Conservation (phyloP, 2,329 filamentous ascomycete species). For the Cadophora malorum region DNA sequence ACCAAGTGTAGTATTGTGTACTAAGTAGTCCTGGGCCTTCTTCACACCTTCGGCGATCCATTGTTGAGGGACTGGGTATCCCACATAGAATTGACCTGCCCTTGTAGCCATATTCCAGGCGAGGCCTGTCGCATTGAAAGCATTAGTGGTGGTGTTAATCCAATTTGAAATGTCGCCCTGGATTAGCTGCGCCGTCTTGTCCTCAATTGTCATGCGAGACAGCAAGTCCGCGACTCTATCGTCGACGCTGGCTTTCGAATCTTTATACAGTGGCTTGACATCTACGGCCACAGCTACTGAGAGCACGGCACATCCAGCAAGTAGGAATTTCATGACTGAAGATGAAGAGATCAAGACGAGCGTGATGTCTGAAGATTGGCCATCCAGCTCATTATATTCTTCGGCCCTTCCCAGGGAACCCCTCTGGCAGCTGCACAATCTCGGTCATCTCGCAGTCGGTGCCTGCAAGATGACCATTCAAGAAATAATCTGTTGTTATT, state of each 20-base stretch:
- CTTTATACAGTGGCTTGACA: constrained; percentile 23
- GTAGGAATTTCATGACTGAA: constrained; percentile 16
- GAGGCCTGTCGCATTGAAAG: constrained; percentile 71
- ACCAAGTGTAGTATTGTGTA: constrained; percentile 69
- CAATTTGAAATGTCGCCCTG: constrained; percentile 77
- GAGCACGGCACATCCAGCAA: not conserved
- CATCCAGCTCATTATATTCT: not conserved
- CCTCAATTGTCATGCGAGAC: constrained; percentile 74
- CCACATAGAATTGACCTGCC: constrained; percentile 72
- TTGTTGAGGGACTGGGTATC: constrained; percentile 68
- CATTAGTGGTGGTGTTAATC: constrained; percentile 70
- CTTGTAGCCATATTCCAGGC: constrained; percentile 63
- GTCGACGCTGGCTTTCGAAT: constrained; percentile 23
- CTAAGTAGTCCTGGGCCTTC: constrained; percentile 70
- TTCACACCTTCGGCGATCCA: constrained; percentile 68
- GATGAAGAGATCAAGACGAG: not conserved
- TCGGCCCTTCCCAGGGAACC: not conserved
- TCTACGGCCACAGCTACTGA: constrained; percentile 1
- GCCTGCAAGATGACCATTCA: not conserved
- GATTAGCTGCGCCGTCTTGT: constrained; percentile 73
- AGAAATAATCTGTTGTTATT: not conserved
- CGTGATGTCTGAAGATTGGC: not conserved
- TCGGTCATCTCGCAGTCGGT: not conserved
- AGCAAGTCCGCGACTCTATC: constrained; percentile 52
- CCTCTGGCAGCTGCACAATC: not conserved